Evolutionary conservation across 2,329 filamentous ascomycete species (phyloP), one percentile per base, ranked within the genome.

Genomic region (Tolypocladium ophioglossoides): DNA sequence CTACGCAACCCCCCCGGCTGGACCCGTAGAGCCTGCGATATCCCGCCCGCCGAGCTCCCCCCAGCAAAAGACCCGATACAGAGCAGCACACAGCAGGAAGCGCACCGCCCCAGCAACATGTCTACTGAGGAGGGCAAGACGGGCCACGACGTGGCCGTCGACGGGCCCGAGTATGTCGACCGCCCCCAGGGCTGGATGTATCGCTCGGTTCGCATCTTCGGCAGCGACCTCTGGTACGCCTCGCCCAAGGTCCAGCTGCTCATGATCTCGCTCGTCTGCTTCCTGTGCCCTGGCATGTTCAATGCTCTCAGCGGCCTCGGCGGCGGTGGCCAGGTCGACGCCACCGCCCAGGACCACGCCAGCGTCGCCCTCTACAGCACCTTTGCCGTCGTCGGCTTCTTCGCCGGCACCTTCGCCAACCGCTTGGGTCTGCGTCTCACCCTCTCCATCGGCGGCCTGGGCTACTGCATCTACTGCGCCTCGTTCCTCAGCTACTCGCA

Each of bases 381-480:
- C 38, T 89, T 90, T 66, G 81, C 82, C 47, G 74, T 83, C 51
- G 76, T 84, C 40, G 86, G 82, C 58, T 81, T 89, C 71, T 79
- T 87, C 65, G 86, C 87, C 60, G 86, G 86, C 54, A 91, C 86
- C 52, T 80, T 91, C 64, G 85, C 86, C 72, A 94, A 94, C 73
- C 81, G 80, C 59, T 75, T 91, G 53, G 89, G 88, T 54, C 79
- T 91, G 57, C 82, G 80, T 63, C 65, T 78, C 47, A 86, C 87
- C 18, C 73, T 92, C 51, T 77, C 82, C 6, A 78, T 91, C 59
- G 88, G 88, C 58, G 87, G 88, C 16, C 69, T 91, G 52, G 88
- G 89, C 53, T 92, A 92, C 73, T 84, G 80, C 64, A 74, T 91
- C 68, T 91, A 91, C 67, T 78, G 86, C 48, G 80, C 83, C 50